Conservation (phyloP, 371 early-diverging fungal genomes). For the Basidiobolus meristosporus region DNA sequence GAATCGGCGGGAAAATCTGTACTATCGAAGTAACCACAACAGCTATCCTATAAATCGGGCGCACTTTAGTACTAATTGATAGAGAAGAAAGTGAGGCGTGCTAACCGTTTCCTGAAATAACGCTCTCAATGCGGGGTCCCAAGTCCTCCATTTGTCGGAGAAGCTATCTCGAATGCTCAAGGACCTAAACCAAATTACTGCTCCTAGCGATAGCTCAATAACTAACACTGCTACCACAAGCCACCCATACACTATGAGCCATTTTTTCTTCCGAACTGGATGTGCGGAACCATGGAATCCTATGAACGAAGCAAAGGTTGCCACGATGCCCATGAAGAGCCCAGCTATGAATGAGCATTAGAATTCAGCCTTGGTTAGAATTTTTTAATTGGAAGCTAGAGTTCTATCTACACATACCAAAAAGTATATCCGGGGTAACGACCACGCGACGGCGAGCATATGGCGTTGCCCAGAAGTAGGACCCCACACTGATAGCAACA, state of each 20-base stretch:
- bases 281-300: neutral
- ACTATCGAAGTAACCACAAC: conserved; percentile 2
- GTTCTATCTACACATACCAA: neutral
- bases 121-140: neutral
- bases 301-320: neutral
- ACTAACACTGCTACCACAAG: neutral
- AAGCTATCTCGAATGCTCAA: neutral
- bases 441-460: conserved; percentile 1
- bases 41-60: no score
- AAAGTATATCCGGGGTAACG: neutral
- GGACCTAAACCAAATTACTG: conserved; percentile 3
- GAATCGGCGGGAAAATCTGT: neutral
- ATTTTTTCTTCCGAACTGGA: neutral
- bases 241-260: neutral
- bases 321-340: conserved; percentile 1
- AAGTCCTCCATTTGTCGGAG: neutral
- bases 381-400: no score
- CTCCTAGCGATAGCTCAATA: neutral
- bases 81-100: no score
- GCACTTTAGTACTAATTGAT: no score
- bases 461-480: conserved; percentile 1
- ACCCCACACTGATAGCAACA: conserved; percentile 1
- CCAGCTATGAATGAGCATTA: conserved; percentile 3
- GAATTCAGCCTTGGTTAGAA: no score
- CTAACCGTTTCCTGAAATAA: conserved; percentile 2